These are phyloP conservation scores for Backusella sp. DNA, from an alignment of 192 early-diverging fungal species.

Conservation along the genomic window DNA sequence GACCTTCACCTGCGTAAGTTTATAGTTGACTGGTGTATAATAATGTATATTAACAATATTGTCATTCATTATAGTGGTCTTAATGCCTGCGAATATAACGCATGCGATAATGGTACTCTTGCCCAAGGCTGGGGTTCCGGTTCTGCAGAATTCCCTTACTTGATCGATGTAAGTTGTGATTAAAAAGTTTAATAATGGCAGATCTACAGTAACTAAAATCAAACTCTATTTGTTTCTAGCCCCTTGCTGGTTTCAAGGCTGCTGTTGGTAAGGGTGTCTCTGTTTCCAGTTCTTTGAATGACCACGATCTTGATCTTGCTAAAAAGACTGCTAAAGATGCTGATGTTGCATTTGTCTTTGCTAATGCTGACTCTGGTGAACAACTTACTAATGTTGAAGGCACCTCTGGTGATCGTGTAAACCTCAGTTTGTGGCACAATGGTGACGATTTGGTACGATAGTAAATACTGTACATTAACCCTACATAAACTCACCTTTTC, in stretches of 20 bases:
- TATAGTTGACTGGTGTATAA: background rate
- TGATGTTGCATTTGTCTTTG: constrained; percentile 48
- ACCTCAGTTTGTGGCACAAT: constrained; percentile 56
- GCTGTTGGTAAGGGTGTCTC: constrained; percentile 19
- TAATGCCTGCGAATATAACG: constrained; percentile 13
- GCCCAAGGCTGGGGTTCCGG: constrained; percentile 29
- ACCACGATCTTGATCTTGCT: constrained; percentile 15
- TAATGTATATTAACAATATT: background rate
- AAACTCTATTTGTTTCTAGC: constrained; percentile 11
- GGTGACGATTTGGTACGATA: constrained; percentile 49
- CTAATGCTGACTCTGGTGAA: constrained; percentile 33
- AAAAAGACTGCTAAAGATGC: constrained; percentile 20
- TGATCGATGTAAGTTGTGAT: constrained; percentile 23
- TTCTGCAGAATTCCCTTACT: constrained; percentile 22
- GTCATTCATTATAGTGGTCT: constrained; percentile 8
- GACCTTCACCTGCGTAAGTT: constrained; percentile 12
- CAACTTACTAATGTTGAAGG: constrained; percentile 40
- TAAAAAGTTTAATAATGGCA: background rate
- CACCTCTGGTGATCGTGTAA: constrained; percentile 57
- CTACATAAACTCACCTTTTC: background rate
- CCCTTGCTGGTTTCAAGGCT: constrained; percentile 20
- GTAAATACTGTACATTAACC: constrained; percentile 40
- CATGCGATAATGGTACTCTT: constrained; percentile 15
- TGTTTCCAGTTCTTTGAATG: background rate
- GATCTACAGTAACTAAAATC: background rate